Evolutionary conservation across 805 yeast genomes (phyloP), one percentile per base, ranked within the genome.

Genomic region (Dipodascus albidus): DNA sequence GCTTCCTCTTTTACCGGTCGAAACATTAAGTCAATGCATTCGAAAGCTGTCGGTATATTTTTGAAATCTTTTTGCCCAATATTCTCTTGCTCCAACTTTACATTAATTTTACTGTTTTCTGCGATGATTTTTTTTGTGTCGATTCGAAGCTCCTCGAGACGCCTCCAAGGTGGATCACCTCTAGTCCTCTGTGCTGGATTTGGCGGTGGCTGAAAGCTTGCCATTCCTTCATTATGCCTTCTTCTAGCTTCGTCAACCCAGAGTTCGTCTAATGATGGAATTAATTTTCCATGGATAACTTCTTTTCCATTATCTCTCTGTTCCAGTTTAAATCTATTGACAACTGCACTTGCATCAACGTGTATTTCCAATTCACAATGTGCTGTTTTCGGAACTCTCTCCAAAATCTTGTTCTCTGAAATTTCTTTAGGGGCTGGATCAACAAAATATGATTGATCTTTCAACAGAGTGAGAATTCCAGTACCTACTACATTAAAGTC

Each of bases 401-500:
- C 54, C 33, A 41, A 51, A 20, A 42, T 47, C 24, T 19, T 21
- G n/a, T 38, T 56, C 54, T 50, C 53, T 24, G 44, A 31, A 17
- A 38, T 8, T 52, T 55, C 20, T 33, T 47, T 21, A 9, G 49
- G 49, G 4, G 49, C 47, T 2, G 60, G 57, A 48, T 4, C 61
- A 53, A 50, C 52, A 59, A 27, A 54, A 59, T 3, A 58, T 63
- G 15, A 52, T 48, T 8, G 57, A 54, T 38, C 44, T 14, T 38
- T 38, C 44, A 14, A 38, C 6, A 38, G 9, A 11, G 44, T 11
- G 6, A 0, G 83, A 54, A 17, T 74, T 68, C 21, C 90, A 55
- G 91, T 95, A 0, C 96, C 95, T 63, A 76, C 87, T 27, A 91
- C 67, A 62, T 91, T 90, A 67, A 76, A 88, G 63, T 93, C 99